Evolutionary conservation across 768 basidiomycete species (phyloP), one percentile per base, ranked within the genome.

Genomic region (Paxillus involutus): DNA sequence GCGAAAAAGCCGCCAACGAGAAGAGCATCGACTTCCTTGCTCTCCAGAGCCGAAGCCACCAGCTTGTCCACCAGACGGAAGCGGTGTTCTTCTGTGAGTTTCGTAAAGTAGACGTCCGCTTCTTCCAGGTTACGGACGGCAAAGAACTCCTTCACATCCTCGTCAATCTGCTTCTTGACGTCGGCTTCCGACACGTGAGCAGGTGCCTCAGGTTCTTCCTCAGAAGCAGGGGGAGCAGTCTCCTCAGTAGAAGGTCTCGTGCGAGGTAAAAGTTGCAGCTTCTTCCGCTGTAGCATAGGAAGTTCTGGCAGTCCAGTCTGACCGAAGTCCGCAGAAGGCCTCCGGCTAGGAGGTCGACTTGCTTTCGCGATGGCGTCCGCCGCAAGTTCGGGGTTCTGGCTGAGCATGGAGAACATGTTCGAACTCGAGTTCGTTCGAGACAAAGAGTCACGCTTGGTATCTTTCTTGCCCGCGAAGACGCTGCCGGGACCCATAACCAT

Each of bases 351-450:
- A 26, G 77, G 73, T 46, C 75, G 70, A 57, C 69, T 83, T 66
- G 84, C 69, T 71, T 87, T 88, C 21, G 70, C 66, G 44, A 76
- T 69, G 5, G 73, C 67, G 21, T 89, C 88, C 6, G 75, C 73
- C 0, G 76, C 73, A 36, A 82, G 78, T 59, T 87, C 85, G 8
- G 79, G 59, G 57, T 76, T 77, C 66, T 86, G 83, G 59, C 80
- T 83, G 48, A 94, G 85, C 83, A 90, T 88, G 21, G 85, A 86
- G 75, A 94, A 94, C 86, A 93, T 93, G 71, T 94, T 94, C 45
- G 84, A 81, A 54, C 73, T 84, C 42, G 93, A 94, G 61, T 77
- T 83, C n/a, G 86, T 83, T 44, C 92, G 84, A 8, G 91, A 89
- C 9, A 96, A 70, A 3, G 91, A 81, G 59, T 89, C 86, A 7